These are phyloP conservation scores for Populus euphratica DNA, from an alignment of 345 rosid species.

Conservation along the genomic window DNA sequence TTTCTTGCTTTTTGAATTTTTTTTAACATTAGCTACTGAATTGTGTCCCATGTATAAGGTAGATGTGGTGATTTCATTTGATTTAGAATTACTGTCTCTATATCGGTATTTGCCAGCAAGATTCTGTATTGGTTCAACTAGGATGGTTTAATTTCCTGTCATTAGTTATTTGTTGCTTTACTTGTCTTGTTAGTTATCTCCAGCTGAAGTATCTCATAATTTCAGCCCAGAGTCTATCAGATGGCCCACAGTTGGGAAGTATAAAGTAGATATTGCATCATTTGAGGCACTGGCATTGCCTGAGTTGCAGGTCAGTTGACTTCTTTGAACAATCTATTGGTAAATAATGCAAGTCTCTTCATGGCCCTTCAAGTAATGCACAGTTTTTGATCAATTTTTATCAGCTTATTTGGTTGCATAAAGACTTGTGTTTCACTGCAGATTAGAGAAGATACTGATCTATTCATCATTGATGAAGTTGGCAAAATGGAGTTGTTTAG, in stretches of 20 bases:
- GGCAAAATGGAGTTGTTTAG: slow-evolving; percentile 78
- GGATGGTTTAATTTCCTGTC: too few species aligned
- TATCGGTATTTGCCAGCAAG: too few species aligned
- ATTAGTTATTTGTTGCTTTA: not conserved
- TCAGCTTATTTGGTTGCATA: not conserved
- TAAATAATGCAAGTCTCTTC: too few species aligned
- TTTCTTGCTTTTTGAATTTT: too few species aligned
- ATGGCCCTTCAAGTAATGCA: too few species aligned
- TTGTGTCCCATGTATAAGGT: too few species aligned
- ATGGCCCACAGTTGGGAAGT: slow-evolving; percentile 73
- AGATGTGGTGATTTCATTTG: too few species aligned
- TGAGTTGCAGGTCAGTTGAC: slow-evolving; percentile 50
- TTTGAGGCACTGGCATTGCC: slow-evolving; percentile 73
- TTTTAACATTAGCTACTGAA: too few species aligned
- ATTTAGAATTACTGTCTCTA: too few species aligned
- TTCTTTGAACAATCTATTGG: not conserved
- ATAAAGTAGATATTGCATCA: slow-evolving; percentile 59
- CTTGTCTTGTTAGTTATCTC: not conserved
- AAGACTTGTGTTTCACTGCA: slow-evolving; percentile 4
- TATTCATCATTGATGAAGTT: slow-evolving; percentile 68
- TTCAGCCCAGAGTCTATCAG: slow-evolving; percentile 50
- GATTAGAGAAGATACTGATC: slow-evolving; percentile 54
- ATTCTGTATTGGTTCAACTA: too few species aligned
- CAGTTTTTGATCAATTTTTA: not conserved
- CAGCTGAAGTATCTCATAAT: slow-evolving; percentile 9